Percentiles rank a stretch among this genome's conserved stretches.
phyloP scores from a whole-genome alignment of 371 early-diverging fungal genomes.

The Mucor mucedo region DNA sequence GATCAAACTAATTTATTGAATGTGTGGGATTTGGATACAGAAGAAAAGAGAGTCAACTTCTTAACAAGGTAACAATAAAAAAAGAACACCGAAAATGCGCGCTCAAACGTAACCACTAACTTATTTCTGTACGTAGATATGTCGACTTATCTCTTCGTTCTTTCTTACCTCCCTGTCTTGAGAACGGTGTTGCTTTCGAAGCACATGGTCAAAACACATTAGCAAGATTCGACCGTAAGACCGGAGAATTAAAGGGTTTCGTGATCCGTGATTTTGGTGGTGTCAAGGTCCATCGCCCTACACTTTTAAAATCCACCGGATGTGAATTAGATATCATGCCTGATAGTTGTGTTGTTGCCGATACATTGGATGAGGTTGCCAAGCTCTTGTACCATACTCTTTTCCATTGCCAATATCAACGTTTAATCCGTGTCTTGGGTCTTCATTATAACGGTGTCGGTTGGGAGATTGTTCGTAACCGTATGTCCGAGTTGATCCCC shows the following conservation, averaged over 20 bases:
- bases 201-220: conserved; percentile 76
- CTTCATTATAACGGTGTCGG: conserved; percentile 70
- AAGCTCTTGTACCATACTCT: conserved; percentile 73
- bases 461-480: conserved; percentile 65
- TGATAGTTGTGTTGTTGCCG: conserved; percentile 62
- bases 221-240: conserved; percentile 61
- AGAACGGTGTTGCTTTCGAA: conserved; percentile 77
- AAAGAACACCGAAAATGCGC: background rate
- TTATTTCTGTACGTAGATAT: conserved; percentile 28
- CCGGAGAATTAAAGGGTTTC: conserved; percentile 67
- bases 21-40: conserved; percentile 60
- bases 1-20: conserved; percentile 54
- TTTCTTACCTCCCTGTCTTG: conserved; percentile 67
- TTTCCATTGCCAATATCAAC: conserved; percentile 71
- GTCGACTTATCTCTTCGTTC: conserved; percentile 59
- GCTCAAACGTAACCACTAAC: background rate
- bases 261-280: conserved; percentile 81
- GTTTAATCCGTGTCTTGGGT: conserved; percentile 68
- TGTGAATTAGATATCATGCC: conserved; percentile 61
- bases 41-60: conserved; percentile 58
- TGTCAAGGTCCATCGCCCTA: conserved; percentile 64
- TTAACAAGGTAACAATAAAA: conserved; percentile 43
- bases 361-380: conserved; percentile 61
- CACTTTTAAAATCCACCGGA: conserved; percentile 50
- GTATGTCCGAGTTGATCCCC: conserved; percentile 54